A percentile compares a stretch with the other conserved stretches of the same genome.
phyloP scores from a whole-genome alignment of 768 basidiomycete species.

The Roridomyces roridus region DNA sequence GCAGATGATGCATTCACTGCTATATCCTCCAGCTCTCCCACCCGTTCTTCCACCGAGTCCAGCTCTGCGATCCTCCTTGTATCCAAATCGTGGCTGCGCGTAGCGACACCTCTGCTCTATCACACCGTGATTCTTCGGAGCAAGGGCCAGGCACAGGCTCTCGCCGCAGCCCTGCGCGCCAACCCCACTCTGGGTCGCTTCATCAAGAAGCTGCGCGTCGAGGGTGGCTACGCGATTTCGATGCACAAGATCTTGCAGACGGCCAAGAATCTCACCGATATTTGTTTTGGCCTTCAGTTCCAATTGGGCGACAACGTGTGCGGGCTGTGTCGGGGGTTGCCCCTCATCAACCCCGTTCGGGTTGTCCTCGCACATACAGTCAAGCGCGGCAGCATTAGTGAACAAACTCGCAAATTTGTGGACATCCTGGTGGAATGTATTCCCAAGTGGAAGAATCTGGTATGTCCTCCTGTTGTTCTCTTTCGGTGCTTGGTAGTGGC shows the following conservation, averaged over 20 bases:
- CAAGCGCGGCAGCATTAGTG: too few relatives aligned
- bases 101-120: slow-evolving; percentile 16
- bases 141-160: slow-evolving; percentile 9
- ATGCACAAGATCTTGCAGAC: slow-evolving; percentile 14
- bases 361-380: background rate
- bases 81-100: slow-evolving; percentile 16
- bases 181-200: slow-evolving; percentile 5
- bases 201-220: slow-evolving; percentile 19
- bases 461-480: background rate
- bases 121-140: slow-evolving; percentile 9
- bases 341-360: background rate
- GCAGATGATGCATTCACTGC: slow-evolving; percentile 1
- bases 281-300: background rate
- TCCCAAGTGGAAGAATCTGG: slow-evolving; percentile 2
- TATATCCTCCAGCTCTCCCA: background rate
- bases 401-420: background rate
- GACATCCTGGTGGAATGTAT: background rate
- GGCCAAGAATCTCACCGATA: background rate
- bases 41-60: background rate
- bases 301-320: background rate
- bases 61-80: slow-evolving; percentile 8
- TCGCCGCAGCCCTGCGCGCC: background rate
- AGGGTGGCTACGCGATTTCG: slow-evolving; percentile 11
- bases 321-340: slow-evolving; percentile 8
- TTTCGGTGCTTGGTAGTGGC: background rate